phyloP scores from a whole-genome alignment of 352 stramenopile genomes.

The Nothophytophthora sp. region DNA sequence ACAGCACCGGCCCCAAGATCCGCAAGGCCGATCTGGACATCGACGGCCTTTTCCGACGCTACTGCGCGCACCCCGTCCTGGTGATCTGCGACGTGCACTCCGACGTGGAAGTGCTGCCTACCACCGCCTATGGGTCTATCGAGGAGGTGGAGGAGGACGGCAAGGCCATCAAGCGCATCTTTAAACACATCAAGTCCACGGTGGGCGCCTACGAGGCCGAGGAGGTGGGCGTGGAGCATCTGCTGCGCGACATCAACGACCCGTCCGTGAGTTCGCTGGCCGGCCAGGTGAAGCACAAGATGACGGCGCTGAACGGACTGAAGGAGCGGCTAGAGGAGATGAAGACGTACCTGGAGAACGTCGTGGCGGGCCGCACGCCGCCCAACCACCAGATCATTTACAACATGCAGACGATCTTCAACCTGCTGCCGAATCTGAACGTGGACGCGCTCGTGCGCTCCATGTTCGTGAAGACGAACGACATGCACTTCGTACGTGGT shows the following conservation, averaged over 20 bases:
- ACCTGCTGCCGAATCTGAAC: slow-evolving; percentile 99
- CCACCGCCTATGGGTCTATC: slow-evolving; percentile 96
- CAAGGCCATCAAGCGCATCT: slow-evolving; percentile 96
- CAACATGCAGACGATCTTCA: slow-evolving; percentile 99
- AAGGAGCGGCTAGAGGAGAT: slow-evolving; percentile 97
- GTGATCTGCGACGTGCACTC: slow-evolving; percentile 99
- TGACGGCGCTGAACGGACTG: slow-evolving; percentile 94
- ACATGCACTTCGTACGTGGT: slow-evolving; percentile 97
- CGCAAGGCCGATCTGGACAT: slow-evolving; percentile 95
- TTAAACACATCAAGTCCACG: slow-evolving; percentile 97
- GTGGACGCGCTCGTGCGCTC: slow-evolving; percentile 95
- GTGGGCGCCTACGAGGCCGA: slow-evolving; percentile 96
- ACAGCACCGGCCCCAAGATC: slow-evolving; percentile 98
- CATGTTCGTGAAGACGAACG: slow-evolving; percentile 99
- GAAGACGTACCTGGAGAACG: slow-evolving; percentile 97
- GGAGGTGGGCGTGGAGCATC: slow-evolving; percentile 98
- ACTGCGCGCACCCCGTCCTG: slow-evolving; percentile 95
- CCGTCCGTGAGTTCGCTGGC: slow-evolving; percentile 98
- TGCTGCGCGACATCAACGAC: slow-evolving; percentile 99
- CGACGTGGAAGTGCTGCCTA: slow-evolving; percentile 95
- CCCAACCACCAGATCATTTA: slow-evolving; percentile 96
- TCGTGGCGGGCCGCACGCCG: slow-evolving; percentile 76
- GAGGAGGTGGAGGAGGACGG: slow-evolving; percentile 97
- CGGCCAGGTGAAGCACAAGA: slow-evolving; percentile 98
- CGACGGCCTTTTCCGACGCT: slow-evolving; percentile 94